phyloP scores from a whole-genome alignment of 2,329 filamentous ascomycete species.

The Tolypocladium tropicale region DNA sequence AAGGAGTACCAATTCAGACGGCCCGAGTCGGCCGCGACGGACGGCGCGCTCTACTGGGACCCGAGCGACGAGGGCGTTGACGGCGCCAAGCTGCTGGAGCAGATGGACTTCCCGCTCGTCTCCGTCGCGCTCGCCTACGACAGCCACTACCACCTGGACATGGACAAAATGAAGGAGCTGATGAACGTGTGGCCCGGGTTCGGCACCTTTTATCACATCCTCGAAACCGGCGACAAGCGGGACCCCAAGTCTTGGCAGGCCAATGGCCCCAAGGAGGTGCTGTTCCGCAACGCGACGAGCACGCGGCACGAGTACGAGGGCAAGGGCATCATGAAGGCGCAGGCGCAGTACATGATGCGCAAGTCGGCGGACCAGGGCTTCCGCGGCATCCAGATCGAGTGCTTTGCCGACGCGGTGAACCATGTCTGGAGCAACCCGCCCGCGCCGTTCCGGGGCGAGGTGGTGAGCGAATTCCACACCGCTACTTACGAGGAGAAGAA shows the following conservation, averaged over 20 bases:
- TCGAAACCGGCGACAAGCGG: conserved; percentile 9
- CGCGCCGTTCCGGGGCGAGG: conserved; percentile 10
- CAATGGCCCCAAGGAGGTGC: conserved; percentile 12
- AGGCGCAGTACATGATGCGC: conserved; percentile 14
- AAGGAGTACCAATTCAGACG: conserved; percentile 11
- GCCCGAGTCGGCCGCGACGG: conserved; percentile 11
- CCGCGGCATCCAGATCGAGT: conserved; percentile 15
- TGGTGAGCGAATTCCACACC: conserved; percentile 5
- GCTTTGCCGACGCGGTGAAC: conserved; percentile 11
- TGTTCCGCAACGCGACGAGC: conserved; percentile 14
- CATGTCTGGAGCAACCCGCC: conserved; percentile 16
- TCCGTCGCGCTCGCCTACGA: conserved; percentile 19
- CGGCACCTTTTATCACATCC: neutral
- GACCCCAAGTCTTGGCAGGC: conserved; percentile 14
- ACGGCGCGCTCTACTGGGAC: conserved; percentile 18
- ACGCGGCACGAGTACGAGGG: conserved; percentile 17
- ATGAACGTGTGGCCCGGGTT: conserved; percentile 1
- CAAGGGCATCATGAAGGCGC: conserved; percentile 11
- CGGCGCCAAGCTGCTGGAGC: conserved; percentile 12
- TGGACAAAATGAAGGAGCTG: conserved; percentile 2
- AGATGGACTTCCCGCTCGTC: conserved; percentile 22
- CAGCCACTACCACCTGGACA: conserved; percentile 7
- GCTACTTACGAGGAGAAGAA: conserved; percentile 4
- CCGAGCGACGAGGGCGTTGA: conserved; percentile 1
- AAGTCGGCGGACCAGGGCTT: conserved; percentile 11